phyloP scores from a whole-genome alignment of 306 rosid species.

The Rosa chinensis region DNA sequence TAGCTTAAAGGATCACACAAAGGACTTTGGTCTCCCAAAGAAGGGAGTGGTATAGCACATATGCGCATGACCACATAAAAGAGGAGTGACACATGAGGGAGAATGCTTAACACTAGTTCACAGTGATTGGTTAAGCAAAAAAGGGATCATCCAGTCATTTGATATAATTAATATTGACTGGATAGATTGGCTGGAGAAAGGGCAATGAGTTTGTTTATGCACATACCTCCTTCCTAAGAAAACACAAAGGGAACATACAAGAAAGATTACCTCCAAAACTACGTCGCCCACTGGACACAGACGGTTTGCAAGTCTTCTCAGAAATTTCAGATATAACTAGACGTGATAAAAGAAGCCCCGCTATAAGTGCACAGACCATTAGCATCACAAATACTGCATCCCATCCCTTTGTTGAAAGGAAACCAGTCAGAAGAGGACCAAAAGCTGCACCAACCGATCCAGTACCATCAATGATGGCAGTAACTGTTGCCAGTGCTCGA shows the following conservation, averaged over 20 bases:
- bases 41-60: neutral
- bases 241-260: neutral
- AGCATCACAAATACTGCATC: constrained; percentile 67
- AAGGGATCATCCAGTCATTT: neutral
- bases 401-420: constrained; percentile 71
- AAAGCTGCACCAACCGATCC: constrained; percentile 85
- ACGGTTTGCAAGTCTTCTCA: constrained; percentile 44
- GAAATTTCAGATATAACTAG: constrained; percentile 56
- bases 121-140: neutral
- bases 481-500: constrained; percentile 85
- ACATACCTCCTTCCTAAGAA: neutral
- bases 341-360: constrained; percentile 65
- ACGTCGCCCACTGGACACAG: constrained; percentile 32
- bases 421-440: constrained; percentile 88
- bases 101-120: neutral
- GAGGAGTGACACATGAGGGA: neutral
- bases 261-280: constrained; percentile 48
- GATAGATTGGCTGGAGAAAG: neutral
- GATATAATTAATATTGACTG: no score
- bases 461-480: constrained; percentile 86
- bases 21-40: neutral
- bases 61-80: neutral
- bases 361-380: constrained; percentile 59
- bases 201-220: neutral
- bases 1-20: neutral